A percentile compares a stretch with the other conserved stretches of the same genome.
These are phyloP conservation scores for Yarrowia phangngaensis DNA, from an alignment of 805 yeast species.

Conservation along the genomic window DNA sequence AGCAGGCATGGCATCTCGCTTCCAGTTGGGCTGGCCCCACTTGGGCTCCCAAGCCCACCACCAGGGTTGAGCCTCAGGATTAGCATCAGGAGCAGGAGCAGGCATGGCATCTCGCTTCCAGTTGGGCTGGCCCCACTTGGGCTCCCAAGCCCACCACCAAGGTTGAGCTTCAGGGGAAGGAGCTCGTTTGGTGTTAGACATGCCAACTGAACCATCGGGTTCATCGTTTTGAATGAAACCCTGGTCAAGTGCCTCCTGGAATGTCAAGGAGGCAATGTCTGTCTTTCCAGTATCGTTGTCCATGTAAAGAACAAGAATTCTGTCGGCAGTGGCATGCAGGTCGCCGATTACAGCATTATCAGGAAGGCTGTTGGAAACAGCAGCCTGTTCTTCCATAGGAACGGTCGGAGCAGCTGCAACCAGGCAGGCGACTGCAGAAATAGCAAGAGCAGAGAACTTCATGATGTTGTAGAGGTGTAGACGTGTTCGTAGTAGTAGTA, in stretches of 20 bases:
- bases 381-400: not conserved
- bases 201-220: too few species aligned
- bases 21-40: constrained; percentile 19
- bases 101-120: too few species aligned
- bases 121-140: too few species aligned
- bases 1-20: constrained; percentile 21
- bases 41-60: constrained; percentile 12
- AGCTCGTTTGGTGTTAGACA: too few species aligned
- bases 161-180: constrained; percentile 5
- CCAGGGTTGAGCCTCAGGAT: too few species aligned
- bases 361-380: too few species aligned
- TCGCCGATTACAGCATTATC: too few species aligned
- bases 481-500: too few species aligned
- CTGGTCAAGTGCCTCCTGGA: constrained; percentile 1
- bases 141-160: not conserved
- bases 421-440: constrained; percentile 6
- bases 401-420: constrained; percentile 6
- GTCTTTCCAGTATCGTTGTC: not conserved
- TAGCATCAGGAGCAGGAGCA: constrained; percentile 4
- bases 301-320: too few species aligned
- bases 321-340: not conserved
- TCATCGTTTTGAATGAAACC: too few species aligned
- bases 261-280: not conserved
- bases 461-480: too few species aligned
- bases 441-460: constrained; percentile 19